These are phyloP conservation scores for Teratosphaeria pseudoeucalypti DNA, from an alignment of 2,329 filamentous ascomycete genomes.

Conservation along the genomic window DNA sequence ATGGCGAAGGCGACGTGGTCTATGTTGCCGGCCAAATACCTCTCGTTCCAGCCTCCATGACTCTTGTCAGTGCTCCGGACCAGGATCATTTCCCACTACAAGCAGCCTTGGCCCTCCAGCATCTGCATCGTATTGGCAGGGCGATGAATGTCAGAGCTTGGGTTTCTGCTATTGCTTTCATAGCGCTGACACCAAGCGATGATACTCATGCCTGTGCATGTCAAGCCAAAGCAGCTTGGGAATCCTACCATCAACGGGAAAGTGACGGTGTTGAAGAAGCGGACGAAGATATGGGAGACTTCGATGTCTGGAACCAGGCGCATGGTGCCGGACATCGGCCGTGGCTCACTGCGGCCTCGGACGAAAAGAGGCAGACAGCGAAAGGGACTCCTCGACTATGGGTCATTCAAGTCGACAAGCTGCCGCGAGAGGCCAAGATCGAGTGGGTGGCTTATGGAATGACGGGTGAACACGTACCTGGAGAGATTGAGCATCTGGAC, in stretches of 20 bases:
- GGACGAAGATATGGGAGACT: slow-evolving; percentile 27
- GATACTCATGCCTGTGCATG: slow-evolving; percentile 20
- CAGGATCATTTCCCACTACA: slow-evolving; percentile 35
- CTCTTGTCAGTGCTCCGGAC: slow-evolving; percentile 25
- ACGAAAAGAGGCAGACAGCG: neutral
- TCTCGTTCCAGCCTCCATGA: slow-evolving; percentile 71
- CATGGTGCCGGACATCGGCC: slow-evolving; percentile 33
- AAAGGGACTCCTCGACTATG: slow-evolving; percentile 53
- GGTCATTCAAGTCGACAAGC: slow-evolving; percentile 61
- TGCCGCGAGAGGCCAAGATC: slow-evolving; percentile 63
- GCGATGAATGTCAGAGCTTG: slow-evolving; percentile 65
- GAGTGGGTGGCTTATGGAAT: slow-evolving; percentile 54
- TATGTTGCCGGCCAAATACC: slow-evolving; percentile 87
- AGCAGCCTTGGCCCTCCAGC: slow-evolving; percentile 67
- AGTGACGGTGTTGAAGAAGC: slow-evolving; percentile 4
- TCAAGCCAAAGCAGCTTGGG: slow-evolving; percentile 33
- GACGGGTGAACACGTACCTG: neutral
- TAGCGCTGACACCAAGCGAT: slow-evolving; percentile 37
- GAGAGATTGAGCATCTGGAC: slow-evolving; percentile 9
- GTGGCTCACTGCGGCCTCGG: slow-evolving; percentile 12
- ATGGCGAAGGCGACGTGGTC: slow-evolving; percentile 31
- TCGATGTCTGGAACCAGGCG: slow-evolving; percentile 57
- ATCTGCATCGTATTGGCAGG: slow-evolving; percentile 72
- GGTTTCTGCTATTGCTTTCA: slow-evolving; percentile 65
- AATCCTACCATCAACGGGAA: slow-evolving; percentile 11